Evolutionary conservation across 441 rosid species (phyloP).

Genomic region (Breynia disticha): DNA sequence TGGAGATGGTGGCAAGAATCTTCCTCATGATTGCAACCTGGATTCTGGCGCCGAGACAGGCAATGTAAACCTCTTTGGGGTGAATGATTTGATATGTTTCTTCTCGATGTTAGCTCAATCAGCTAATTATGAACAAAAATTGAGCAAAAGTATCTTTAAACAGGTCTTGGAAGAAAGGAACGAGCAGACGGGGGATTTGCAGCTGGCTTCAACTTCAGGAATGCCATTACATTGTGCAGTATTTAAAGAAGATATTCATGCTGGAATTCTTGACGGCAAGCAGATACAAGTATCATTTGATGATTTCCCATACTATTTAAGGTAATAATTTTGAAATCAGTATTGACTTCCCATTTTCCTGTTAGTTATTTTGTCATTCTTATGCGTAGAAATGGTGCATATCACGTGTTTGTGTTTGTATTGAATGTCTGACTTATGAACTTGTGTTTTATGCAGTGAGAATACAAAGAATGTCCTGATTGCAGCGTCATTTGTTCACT

Average conservation of each 20-base stretch:
- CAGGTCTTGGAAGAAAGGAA: constrained; percentile 62
- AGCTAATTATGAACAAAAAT: constrained; percentile 44
- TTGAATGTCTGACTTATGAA: constrained; percentile 8
- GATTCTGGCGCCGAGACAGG: constrained; percentile 53
- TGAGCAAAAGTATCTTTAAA: constrained; percentile 56
- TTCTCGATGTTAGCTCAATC: constrained; percentile 53
- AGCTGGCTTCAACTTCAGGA: constrained; percentile 51
- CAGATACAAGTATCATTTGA: constrained; percentile 64
- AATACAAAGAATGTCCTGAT: constrained; percentile 70
- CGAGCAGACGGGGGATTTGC: constrained; percentile 50
- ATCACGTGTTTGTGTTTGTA: not conserved
- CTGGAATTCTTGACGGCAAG: constrained; percentile 63
- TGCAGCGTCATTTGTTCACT: constrained; percentile 71
- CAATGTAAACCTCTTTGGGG: constrained; percentile 56
- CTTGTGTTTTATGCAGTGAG: constrained; percentile 35
- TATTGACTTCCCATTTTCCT: constrained; percentile 4
- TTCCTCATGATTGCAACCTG: constrained; percentile 44
- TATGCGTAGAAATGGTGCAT: not conserved
- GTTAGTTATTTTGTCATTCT: not conserved
- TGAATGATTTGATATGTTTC: constrained; percentile 56
- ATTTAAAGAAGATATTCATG: constrained; percentile 44
- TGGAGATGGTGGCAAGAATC: constrained; percentile 41
- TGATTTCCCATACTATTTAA: constrained; percentile 74
- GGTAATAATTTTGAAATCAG: constrained; percentile 28
- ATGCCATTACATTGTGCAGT: constrained; percentile 40